Base-by-base conservation (phyloP, 345 rosid species). In the Hibiscus tridactylites region DNA sequence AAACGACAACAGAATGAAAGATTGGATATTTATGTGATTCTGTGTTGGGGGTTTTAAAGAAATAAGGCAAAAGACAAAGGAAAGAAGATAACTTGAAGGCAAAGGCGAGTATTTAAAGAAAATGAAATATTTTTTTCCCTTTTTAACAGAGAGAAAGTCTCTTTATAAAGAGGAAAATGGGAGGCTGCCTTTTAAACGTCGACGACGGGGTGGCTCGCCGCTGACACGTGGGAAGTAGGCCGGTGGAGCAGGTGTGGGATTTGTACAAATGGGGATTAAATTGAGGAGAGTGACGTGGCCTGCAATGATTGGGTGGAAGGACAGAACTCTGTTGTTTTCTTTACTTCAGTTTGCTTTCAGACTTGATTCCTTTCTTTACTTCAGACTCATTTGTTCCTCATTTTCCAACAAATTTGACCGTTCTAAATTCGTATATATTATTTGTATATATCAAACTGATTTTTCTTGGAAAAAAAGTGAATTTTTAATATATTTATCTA, bases 151-250 rank as follows among this genome's bases (percentile, higher is more conserved):
- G 9, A 39, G 44, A 39, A 39, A 39, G 9, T 39, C 44, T 39
- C 44, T 16, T 33, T 9, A 28, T 67, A 12, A 8, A 35, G 10
- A 37, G 2, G 16, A 37, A 42, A 17, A 70, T 21, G 76, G 77
- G 47, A 61, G 81, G 79, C 57, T 46, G 80, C 49, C 6, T 81
- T 77, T 78, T 60, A 37, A 44, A 81, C 81, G 81, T 79, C 86
- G 85, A 81, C 79, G 28, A 71, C 3, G 46, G 81, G 44, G 52
- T 73, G 16, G 81, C 74, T 65, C 17, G 67, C 33, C 26, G 60
- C 35, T 54, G 53, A 75, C 84, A 79, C 82, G 79, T 79, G 82
- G 76, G 31, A 10, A 13, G 7, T 12, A 6, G 26, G 52, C 8
- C 61, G 59, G 16, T n/a, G 65, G 28, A 15, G 71, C 73, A 73